Conservation (phyloP, 768 basidiomycete genomes). For the Leccinum fibrillosum region DNA sequence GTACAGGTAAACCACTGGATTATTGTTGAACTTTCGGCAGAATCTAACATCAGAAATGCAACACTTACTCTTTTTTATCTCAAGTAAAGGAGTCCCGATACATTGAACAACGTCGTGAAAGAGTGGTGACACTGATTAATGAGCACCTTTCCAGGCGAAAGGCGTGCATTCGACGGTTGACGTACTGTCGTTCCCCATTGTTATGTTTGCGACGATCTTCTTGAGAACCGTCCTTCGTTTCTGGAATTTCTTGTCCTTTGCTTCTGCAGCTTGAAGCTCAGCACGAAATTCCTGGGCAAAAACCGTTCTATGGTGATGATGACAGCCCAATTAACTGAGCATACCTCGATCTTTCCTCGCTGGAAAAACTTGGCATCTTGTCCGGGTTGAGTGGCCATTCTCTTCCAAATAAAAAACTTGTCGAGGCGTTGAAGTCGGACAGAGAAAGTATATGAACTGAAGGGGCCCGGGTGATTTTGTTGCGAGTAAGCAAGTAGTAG, state of each 20-base stretch:
- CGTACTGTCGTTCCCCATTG: slow-evolving; percentile 99
- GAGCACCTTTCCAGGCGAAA: slow-evolving; percentile 19
- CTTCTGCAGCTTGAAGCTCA: slow-evolving; percentile 86
- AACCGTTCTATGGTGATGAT: slow-evolving; percentile 12
- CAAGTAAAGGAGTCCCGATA: slow-evolving; percentile 89
- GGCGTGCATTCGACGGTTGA: slow-evolving; percentile 21
- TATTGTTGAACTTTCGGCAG: background rate
- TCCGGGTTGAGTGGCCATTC: slow-evolving; percentile 54
- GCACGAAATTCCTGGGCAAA: slow-evolving; percentile 75
- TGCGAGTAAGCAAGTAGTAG: background rate
- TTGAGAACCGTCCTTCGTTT: slow-evolving; percentile 94
- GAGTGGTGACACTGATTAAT: slow-evolving; percentile 76
- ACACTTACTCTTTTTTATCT: slow-evolving; percentile 97
- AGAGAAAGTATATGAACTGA: background rate
- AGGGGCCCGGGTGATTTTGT: background rate
- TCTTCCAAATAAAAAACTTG: background rate
- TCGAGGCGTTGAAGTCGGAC: background rate
- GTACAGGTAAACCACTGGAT: slow-evolving; percentile 93
- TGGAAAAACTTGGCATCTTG: slow-evolving; percentile 93
- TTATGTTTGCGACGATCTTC: slow-evolving; percentile 98
- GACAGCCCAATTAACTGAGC: slow-evolving; percentile 6
- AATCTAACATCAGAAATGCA: background rate
- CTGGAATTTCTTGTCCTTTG: slow-evolving; percentile 94
- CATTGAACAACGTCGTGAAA: slow-evolving; percentile 97
- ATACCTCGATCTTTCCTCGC: slow-evolving; percentile 87